Evolutionary conservation across 2,329 filamentous ascomycete species (phyloP).

Genomic region (Beauveria sp.): DNA sequence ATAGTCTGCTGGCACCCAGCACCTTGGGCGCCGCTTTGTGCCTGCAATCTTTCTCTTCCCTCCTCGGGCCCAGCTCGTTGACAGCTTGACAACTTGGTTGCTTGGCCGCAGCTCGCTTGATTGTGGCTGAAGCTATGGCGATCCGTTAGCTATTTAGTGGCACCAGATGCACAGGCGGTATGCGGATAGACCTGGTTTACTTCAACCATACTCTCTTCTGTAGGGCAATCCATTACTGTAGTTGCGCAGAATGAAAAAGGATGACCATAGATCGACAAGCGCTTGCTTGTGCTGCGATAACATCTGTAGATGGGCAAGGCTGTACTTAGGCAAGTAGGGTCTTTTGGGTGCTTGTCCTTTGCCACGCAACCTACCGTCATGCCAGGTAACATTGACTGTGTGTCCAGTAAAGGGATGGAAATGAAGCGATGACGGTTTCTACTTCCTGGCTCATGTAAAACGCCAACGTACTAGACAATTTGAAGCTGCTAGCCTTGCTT

Average conservation of each 20-base stretch:
- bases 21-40: not conserved
- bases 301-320: not conserved
- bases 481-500: not conserved
- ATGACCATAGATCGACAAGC: not conserved
- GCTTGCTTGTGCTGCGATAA: not conserved
- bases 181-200: not conserved
- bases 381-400: not conserved
- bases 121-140: not conserved
- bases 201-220: not conserved
- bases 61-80: not conserved
- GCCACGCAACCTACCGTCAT: not conserved
- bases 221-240: not conserved
- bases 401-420: not conserved
- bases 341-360: not conserved
- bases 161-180: not conserved
- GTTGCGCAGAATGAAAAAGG: not conserved
- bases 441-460: not conserved
- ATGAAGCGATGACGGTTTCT: not conserved
- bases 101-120: not conserved
- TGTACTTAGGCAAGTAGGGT: not conserved
- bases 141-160: not conserved
- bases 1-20: slow-evolving; percentile 8
- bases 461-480: not conserved
- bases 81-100: not conserved
- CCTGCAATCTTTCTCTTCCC: not conserved